Evolutionary conservation across 78 protist species (phyloP).

Genomic region (Monocercomonoides exilis): DNA sequence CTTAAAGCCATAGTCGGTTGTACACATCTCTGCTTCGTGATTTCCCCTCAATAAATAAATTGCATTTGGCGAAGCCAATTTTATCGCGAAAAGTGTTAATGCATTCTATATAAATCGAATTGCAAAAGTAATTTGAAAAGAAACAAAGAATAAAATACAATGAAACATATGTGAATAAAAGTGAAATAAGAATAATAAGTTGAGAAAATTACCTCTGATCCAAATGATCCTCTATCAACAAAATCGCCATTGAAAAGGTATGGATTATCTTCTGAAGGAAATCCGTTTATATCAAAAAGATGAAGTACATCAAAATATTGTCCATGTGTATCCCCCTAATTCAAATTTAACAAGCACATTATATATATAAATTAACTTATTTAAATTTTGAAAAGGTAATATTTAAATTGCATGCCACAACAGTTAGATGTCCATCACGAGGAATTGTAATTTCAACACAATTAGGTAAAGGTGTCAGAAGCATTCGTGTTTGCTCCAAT

Average conservation of each 20-base stretch:
- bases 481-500: background rate
- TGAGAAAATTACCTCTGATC: background rate
- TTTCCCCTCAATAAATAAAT: background rate
- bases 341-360: too few species aligned
- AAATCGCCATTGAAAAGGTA: background rate
- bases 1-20: background rate
- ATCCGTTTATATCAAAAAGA: background rate
- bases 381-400: too few species aligned
- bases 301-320: background rate
- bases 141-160: too few species aligned
- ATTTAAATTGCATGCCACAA: background rate
- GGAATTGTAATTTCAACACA: background rate
- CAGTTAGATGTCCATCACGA: background rate
- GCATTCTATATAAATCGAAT: background rate
- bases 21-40: background rate
- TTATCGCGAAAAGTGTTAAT: background rate
- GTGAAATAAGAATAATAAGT: background rate
- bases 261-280: background rate
- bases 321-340: slow-evolving; percentile 9
- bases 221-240: background rate
- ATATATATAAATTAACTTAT: too few species aligned
- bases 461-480: background rate
- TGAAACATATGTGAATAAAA: too few species aligned
- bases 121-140: too few species aligned
- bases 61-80: background rate